phyloP scores from a whole-genome alignment of 2,329 filamentous ascomycete genomes.

The Endothia cerciana region DNA sequence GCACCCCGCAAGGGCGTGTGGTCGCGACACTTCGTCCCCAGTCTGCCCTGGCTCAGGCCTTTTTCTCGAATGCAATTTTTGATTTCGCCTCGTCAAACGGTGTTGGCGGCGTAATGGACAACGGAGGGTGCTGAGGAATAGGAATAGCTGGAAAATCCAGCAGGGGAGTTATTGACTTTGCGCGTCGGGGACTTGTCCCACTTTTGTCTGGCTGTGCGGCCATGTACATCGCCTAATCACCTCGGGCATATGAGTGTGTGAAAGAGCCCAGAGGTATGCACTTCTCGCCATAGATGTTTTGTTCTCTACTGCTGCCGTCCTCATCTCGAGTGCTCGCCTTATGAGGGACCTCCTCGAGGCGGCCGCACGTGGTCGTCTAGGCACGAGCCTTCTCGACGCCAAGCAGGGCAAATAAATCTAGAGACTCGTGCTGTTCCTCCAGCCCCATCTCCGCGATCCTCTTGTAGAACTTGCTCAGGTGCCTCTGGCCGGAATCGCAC shows the following conservation, averaged over 20 bases:
- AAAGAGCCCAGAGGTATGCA: constrained; percentile 5
- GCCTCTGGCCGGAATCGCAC: constrained; percentile 81
- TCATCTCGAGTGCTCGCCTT: background rate
- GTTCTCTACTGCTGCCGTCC: background rate
- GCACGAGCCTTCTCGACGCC: constrained; percentile 42
- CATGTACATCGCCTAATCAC: constrained; percentile 9
- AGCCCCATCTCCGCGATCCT: constrained; percentile 69
- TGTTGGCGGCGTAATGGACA: constrained; percentile 28
- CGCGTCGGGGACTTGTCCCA: background rate
- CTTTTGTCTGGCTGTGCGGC: background rate
- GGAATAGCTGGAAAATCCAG: constrained; percentile 24
- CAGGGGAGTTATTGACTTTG: constrained; percentile 20
- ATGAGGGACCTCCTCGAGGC: background rate
- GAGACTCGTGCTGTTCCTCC: constrained; percentile 56
- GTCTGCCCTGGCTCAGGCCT: background rate
- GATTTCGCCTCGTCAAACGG: constrained; percentile 14
- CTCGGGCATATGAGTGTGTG: constrained; percentile 10
- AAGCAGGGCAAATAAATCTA: constrained; percentile 55
- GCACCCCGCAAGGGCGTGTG: background rate
- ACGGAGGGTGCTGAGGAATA: constrained; percentile 11
- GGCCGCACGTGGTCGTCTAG: background rate
- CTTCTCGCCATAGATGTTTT: background rate
- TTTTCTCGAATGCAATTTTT: background rate
- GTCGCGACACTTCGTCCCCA: background rate
- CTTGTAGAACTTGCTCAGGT: constrained; percentile 86